phyloP scores from a whole-genome alignment of 352 stramenopile genomes.

The Chrysophaeum taylorii region DNA sequence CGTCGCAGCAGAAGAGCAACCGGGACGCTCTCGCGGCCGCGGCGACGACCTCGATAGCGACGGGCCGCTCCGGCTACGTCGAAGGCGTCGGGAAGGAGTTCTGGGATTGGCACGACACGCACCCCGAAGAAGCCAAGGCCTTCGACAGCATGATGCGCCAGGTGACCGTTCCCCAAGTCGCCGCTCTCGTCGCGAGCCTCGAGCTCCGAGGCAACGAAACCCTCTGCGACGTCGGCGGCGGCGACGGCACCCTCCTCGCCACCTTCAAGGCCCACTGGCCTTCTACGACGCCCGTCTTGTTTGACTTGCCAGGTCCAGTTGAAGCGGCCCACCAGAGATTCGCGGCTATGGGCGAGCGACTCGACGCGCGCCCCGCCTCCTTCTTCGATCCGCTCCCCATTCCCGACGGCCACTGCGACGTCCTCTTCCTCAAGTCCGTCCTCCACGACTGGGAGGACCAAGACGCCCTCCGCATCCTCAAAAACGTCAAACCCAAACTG shows the following conservation, averaged over 20 bases:
- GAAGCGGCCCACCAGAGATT: neutral
- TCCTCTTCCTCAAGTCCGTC: conserved; percentile 1
- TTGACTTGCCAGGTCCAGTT: conserved; percentile 3
- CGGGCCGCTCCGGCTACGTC: neutral
- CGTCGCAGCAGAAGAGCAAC: conserved; percentile 13
- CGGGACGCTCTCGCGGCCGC: too few relatives aligned
- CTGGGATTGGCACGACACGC: neutral
- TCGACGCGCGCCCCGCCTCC: too few relatives aligned
- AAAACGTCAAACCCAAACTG: neutral
- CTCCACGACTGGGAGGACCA: conserved; percentile 7
- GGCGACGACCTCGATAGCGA: neutral
- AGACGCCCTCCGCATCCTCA: neutral
- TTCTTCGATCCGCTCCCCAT: conserved; percentile 6
- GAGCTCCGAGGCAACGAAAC: neutral
- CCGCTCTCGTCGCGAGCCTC: conserved; percentile 10
- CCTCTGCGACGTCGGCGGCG: conserved; percentile 21
- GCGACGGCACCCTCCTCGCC: neutral
- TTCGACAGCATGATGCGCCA: conserved; percentile 13
- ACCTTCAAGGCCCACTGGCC: conserved; percentile 10
- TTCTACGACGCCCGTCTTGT: conserved; percentile 7
- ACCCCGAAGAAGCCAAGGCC: neutral
- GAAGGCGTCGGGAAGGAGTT: neutral
- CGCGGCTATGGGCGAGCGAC: neutral
- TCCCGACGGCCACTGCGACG: neutral
- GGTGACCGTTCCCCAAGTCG: neutral